Base-by-base conservation (phyloP, 805 yeast genomes). In the Hanseniaspora meyeri region DNA sequence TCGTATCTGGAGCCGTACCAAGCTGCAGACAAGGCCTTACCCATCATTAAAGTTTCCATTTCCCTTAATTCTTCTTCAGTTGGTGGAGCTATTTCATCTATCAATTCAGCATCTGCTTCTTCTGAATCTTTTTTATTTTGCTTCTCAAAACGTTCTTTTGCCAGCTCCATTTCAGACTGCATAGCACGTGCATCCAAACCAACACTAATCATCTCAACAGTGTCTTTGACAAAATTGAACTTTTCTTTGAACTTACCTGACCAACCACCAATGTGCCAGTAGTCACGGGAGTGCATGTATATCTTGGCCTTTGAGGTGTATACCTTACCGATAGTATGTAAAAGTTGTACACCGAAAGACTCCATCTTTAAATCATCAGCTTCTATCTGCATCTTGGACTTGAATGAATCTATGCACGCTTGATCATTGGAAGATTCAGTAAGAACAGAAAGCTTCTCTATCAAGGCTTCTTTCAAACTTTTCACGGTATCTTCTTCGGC, bases 1-100 rank as follows among this genome's bases (percentile, higher is more conserved):
- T 86, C 95, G 65, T 81, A 85, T 64, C 78, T 83, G 12, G 90
- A 81, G 0, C 91, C 88, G 12, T 81, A 80, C 95, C 95, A 86
- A 9, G 93, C 93, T 2, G 90, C 91, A 9, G 86, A 83, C 38
- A 86, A 70, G 19, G 85, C 86, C 66, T 85, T 86, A 20, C 91
- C 93, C 75, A 85, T 81, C 61, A 86, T 70, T 36, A 82, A 74
- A 65, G 84, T 82, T 64, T 85, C 91, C 73, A 82, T 77, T 59
- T 82, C 84, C 2, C 87, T 87, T 27, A 81, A 59, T 55, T 81
- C 84, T 60, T 81, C 86, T 2, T 74, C 74, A 0, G 84, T 68
- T n/a, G 77, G 77, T 59, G 57, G 78, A 79, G 1, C 79, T 77
- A 51, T 70, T 59, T 72, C 73, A 53, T 78, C 81, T 47, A 69